Conservation (phyloP, 2,329 filamentous ascomycete species). For the Helminthosporium solani region DNA sequence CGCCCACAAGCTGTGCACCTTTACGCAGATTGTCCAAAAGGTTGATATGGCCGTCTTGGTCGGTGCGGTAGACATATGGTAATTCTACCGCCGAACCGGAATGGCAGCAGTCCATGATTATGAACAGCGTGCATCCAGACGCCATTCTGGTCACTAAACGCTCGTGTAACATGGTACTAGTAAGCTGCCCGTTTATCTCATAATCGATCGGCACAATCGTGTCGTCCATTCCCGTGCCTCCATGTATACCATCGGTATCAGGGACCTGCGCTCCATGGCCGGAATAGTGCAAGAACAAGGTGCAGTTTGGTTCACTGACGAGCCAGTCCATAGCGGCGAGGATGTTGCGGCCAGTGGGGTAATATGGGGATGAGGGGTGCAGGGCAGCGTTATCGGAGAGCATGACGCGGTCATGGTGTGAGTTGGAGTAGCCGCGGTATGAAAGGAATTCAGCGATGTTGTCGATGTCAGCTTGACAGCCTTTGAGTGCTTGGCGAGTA, state of each 20-base stretch:
- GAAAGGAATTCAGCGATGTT: constrained; percentile 51
- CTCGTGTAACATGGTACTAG: constrained; percentile 54
- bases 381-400: constrained; percentile 44
- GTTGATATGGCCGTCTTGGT: constrained; percentile 58
- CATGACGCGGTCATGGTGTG: constrained; percentile 47
- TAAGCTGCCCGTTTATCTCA: constrained; percentile 54
- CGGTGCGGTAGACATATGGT: constrained; percentile 59
- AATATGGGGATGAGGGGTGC: constrained; percentile 34
- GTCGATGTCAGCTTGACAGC: constrained; percentile 53
- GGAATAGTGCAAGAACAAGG: constrained; percentile 59
- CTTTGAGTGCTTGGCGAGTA: constrained; percentile 47
- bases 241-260: constrained; percentile 45
- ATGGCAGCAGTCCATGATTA: constrained; percentile 64
- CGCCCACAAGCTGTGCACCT: constrained; percentile 52
- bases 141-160: constrained; percentile 55
- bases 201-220: constrained; percentile 59
- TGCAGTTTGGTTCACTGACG: constrained; percentile 54
- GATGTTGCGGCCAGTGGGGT: constrained; percentile 47
- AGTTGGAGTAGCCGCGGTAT: constrained; percentile 46
- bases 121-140: constrained; percentile 53
- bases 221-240: constrained; percentile 44
- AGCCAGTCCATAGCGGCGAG: constrained; percentile 61
- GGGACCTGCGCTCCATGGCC: constrained; percentile 59
- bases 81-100: constrained; percentile 61
- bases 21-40: constrained; percentile 57